Evolutionary conservation across 176 grass and related monocot species (phyloP), one percentile per base, ranked within the genome.

Genomic region (Panicum miliaceum): DNA sequence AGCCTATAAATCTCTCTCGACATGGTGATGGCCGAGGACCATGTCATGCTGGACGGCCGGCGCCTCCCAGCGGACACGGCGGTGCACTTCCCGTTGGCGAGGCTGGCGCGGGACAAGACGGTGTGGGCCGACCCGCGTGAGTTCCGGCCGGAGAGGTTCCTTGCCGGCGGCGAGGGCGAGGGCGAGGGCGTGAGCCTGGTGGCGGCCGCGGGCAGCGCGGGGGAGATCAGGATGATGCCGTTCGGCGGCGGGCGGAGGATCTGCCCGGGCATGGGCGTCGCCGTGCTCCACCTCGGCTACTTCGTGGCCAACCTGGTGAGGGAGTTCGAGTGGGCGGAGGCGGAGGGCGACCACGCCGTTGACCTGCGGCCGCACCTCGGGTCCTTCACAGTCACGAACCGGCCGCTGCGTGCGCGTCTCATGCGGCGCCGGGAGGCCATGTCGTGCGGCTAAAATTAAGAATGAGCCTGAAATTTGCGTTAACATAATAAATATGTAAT

Each of bases 121-220:
- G 60, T 3, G n/a, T 84, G 82, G 71, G 20, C 60, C 0, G 70
- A 65, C 15, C 45, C 71, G 10, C 4, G 47, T 0, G 85, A 53
- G 78, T 94, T 88, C 79, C 53, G 68, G 54, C 89, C 86, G 13
- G 92, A 94, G 76, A 53, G 92, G 75, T 94, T 94, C 78, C 1
- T 86, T 41, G 20, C 61, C 43, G 78, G 82, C 6, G 91, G 29
- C 29, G 29, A 32, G 29, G 29, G 88, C 8, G 73, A 83, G 40
- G 40, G 68, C 34, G 57, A 26, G 13, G 69, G 42, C 4, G 29
- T 83, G 42, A 64, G 79, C 79, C 35, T 81, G 0, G 64, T 81
- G 35, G 48, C 34, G 64, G 79, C 79, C 5, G 66, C 66, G 2
- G 80, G 80, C 38, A 82, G 65, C 34, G 82, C 82, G 0, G 71